Evolutionary conservation across 2,329 filamentous ascomycete genomes (phyloP).

Genomic region (Colletotrichum truncatum): DNA sequence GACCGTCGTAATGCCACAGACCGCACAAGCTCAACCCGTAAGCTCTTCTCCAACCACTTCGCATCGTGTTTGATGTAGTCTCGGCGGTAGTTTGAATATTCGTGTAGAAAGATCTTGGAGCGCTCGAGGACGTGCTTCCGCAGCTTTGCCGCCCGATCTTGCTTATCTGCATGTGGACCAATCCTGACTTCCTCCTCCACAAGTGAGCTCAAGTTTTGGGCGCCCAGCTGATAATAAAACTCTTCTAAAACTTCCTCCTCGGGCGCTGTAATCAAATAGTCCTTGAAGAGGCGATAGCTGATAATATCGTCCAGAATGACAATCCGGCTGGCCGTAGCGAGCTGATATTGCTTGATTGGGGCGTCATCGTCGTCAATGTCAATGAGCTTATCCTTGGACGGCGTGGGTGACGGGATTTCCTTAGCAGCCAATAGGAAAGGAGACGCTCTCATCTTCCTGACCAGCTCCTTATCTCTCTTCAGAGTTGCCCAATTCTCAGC

Average conservation of each 20-base stretch:
- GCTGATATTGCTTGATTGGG: constrained; percentile 79
- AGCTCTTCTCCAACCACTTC: constrained; percentile 89
- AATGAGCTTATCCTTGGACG: constrained; percentile 55
- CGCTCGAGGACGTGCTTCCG: constrained; percentile 87
- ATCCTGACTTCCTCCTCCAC: constrained; percentile 82
- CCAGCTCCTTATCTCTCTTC: constrained; percentile 82
- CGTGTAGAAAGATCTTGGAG: constrained; percentile 89
- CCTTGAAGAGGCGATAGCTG: constrained; percentile 88
- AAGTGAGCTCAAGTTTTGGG: constrained; percentile 77
- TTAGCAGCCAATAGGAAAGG: constrained; percentile 86
- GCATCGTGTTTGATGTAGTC: constrained; percentile 87
- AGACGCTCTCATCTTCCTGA: constrained; percentile 77
- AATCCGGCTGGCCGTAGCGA: constrained; percentile 76
- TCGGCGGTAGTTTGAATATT: constrained; percentile 72
- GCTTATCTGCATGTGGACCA: constrained; percentile 72
- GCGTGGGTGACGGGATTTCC: constrained; percentile 61
- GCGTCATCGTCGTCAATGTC: constrained; percentile 68
- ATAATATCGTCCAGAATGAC: constrained; percentile 89
- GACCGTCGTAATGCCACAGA: constrained; percentile 81
- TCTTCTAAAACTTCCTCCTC: constrained; percentile 88
- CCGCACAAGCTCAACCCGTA: constrained; percentile 80
- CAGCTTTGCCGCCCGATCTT: constrained; percentile 73
- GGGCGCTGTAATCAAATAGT: constrained; percentile 84
- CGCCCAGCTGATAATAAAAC: constrained; percentile 86
- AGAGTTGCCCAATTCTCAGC: constrained; percentile 76